A percentile compares a stretch with the other conserved stretches of the same genome.
Evolutionary conservation across 257 asterid genomes (phyloP).

Genomic region (Salvia hispanica): DNA sequence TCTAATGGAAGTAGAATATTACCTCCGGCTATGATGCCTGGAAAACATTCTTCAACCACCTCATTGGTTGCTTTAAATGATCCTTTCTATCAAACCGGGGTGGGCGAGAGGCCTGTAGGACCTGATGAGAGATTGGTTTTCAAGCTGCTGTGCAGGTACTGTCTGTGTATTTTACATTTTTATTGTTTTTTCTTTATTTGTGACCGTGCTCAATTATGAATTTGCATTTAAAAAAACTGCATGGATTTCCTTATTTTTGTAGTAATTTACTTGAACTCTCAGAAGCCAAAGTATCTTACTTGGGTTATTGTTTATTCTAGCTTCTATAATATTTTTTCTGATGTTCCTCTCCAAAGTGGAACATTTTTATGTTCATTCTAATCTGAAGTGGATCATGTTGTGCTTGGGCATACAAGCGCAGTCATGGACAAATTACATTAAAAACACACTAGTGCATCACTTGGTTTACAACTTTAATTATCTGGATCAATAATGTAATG

Average conservation of each 20-base stretch:
- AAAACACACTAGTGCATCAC: background rate
- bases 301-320: constrained; percentile 12
- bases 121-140: constrained; percentile 85
- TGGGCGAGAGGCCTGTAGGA: constrained; percentile 65
- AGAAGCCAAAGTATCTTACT: background rate
- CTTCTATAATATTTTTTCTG: constrained; percentile 2
- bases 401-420: background rate
- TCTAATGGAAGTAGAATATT: constrained; percentile 54
- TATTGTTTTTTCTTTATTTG: constrained; percentile 22
- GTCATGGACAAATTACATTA: background rate
- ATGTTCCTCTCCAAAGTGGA: constrained; percentile 1
- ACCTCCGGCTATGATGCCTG: constrained; percentile 57
- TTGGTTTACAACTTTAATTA: background rate
- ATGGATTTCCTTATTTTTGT: background rate
- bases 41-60: constrained; percentile 46
- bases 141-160: constrained; percentile 96
- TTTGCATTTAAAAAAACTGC: background rate
- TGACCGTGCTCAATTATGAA: background rate
- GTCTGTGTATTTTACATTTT: constrained; percentile 14
- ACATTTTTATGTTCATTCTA: background rate
- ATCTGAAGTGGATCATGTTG: background rate
- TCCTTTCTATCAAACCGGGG: constrained; percentile 51
- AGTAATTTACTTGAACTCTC: constrained; percentile 6
- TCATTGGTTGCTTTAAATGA: constrained; percentile 50
- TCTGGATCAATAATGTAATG: background rate